Conservation (phyloP, 306 rosid species). For the Casuarina cunninghamiana region DNA sequence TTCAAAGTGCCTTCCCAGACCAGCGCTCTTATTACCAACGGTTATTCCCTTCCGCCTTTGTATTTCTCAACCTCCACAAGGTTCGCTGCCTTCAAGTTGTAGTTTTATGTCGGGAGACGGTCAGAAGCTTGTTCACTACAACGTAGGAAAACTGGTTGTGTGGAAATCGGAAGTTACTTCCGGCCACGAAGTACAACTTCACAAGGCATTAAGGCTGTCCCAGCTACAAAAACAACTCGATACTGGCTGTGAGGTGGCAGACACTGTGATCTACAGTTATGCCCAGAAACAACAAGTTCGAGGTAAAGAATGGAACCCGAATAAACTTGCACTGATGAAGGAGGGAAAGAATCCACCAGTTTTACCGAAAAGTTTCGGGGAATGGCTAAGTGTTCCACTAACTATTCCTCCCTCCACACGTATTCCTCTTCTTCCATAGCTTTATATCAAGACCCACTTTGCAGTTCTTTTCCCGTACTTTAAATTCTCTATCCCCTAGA, state of each 20-base stretch:
- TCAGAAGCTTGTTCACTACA: background rate
- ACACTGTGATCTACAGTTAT: background rate
- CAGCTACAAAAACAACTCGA: background rate
- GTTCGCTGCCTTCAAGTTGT: too few species aligned
- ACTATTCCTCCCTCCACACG: constrained; percentile 43
- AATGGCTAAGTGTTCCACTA: constrained; percentile 32
- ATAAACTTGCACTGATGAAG: constrained; percentile 53
- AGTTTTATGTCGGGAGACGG: background rate
- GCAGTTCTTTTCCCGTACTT: constrained; percentile 9
- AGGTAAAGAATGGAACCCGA: constrained; percentile 41
- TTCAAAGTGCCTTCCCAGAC: constrained; percentile 99
- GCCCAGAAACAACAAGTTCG: background rate
- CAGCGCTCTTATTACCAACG: constrained; percentile 75
- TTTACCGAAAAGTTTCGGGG: constrained; percentile 24
- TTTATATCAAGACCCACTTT: constrained; percentile 34
- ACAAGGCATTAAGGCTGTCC: background rate
- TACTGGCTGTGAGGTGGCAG: constrained; percentile 5
- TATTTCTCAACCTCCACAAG: background rate
- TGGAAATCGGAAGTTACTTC: background rate
- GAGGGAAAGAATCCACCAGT: constrained; percentile 59
- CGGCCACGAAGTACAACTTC: background rate
- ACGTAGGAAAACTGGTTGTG: background rate
- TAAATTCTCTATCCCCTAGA: background rate
- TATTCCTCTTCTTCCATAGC: constrained; percentile 45
- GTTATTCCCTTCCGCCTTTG: background rate